Percentiles rank a stretch among this genome's conserved stretches.
These are phyloP conservation scores for Erigeron canadensis DNA, from an alignment of 129 eudicot species.

Conservation along the genomic window DNA sequence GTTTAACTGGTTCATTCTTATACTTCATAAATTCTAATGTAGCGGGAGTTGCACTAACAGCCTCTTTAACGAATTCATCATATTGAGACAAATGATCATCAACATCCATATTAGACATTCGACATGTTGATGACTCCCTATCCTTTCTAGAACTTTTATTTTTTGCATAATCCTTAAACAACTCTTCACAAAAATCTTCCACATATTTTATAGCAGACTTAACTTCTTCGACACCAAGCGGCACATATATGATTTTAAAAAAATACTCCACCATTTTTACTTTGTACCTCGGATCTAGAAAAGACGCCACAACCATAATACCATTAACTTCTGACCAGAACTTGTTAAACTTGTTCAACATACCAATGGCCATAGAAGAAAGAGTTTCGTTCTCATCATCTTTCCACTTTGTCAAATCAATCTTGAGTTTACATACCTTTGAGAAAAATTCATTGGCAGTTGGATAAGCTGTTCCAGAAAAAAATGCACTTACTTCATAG, in stretches of 20 bases:
- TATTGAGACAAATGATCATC: neutral
- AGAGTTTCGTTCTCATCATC: neutral
- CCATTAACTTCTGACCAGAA: neutral
- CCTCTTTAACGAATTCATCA: neutral
- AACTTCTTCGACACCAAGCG: neutral
- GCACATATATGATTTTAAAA: neutral
- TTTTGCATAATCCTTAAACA: neutral
- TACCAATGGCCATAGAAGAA: neutral
- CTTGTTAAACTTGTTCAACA: slow-evolving; percentile 4
- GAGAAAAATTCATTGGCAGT: neutral
- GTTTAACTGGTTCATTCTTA: neutral
- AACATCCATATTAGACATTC: neutral
- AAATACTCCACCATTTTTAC: neutral
- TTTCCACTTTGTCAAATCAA: neutral
- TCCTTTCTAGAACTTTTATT: neutral
- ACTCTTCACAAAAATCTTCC: neutral
- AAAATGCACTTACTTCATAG: neutral
- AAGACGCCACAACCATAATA: neutral
- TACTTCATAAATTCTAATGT: neutral
- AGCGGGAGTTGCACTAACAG: neutral
- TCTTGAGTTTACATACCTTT: neutral
- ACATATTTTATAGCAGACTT: neutral
- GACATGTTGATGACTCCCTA: neutral
- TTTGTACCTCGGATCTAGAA: neutral
- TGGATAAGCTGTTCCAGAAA: slow-evolving; percentile 6